A percentile compares a stretch with the other conserved stretches of the same genome.
phyloP scores from a whole-genome alignment of 768 basidiomycete genomes.

The Podaxis pistillaris region DNA sequence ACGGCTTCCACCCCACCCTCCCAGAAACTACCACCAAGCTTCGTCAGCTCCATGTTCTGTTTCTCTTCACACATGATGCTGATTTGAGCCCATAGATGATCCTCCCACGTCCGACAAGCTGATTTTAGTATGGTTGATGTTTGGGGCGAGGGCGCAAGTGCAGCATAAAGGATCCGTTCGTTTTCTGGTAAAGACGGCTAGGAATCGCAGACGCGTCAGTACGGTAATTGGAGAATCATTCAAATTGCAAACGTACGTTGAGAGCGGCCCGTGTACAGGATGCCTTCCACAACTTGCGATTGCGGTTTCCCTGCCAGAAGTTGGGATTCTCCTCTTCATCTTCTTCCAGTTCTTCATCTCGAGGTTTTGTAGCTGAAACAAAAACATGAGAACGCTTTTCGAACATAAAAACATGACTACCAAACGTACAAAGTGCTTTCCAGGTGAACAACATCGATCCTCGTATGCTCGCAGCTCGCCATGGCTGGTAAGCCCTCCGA shows the following conservation, averaged over 20 bases:
- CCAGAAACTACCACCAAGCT: constrained; percentile 81
- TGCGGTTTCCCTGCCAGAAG: constrained; percentile 71
- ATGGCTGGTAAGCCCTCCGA: constrained; percentile 80
- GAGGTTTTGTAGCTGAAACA: constrained; percentile 31
- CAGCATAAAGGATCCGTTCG: constrained; percentile 87
- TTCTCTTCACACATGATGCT: constrained; percentile 81
- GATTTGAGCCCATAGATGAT: constrained; percentile 91
- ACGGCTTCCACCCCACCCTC: constrained; percentile 55
- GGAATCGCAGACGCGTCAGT: not conserved
- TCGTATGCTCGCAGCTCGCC: constrained; percentile 88
- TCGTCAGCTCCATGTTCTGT: constrained; percentile 64
- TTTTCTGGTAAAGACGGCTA: constrained; percentile 61
- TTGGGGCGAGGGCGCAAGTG: constrained; percentile 71
- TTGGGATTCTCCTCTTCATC: constrained; percentile 51
- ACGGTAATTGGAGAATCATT: not conserved
- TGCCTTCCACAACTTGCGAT: constrained; percentile 83
- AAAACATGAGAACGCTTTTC: not conserved
- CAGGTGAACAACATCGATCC: constrained; percentile 81
- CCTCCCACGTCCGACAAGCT: constrained; percentile 89
- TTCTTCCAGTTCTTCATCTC: constrained; percentile 51
- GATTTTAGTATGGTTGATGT: constrained; percentile 66
- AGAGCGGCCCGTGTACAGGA: constrained; percentile 78
- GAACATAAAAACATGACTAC: not conserved
- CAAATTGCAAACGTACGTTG: constrained; percentile 47
- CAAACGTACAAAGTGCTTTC: constrained; percentile 60